These are phyloP conservation scores for Penicillium rolfsii DNA, from an alignment of 2,329 filamentous ascomycete genomes.

Conservation along the genomic window DNA sequence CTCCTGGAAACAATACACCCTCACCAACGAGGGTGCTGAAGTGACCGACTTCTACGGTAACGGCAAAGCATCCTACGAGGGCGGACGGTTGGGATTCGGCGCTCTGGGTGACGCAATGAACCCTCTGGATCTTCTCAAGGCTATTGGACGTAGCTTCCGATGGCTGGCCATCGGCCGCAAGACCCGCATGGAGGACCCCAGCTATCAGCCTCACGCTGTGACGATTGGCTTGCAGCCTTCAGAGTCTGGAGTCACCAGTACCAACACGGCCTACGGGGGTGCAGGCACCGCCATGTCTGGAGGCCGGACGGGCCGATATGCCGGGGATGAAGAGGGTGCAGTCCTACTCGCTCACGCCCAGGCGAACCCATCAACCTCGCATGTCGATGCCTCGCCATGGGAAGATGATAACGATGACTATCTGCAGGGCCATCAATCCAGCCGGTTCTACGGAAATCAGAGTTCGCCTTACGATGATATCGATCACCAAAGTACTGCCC, in stretches of 20 bases:
- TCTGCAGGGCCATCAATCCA: slow-evolving; percentile 19
- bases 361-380: slow-evolving; percentile 37
- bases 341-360: slow-evolving; percentile 46
- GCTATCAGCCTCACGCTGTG: slow-evolving; percentile 39
- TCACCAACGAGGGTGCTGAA: slow-evolving; percentile 50
- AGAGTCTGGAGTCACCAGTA: slow-evolving; percentile 13
- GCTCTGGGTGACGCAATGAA: slow-evolving; percentile 76
- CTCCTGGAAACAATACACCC: slow-evolving; percentile 70
- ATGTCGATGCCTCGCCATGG: slow-evolving; percentile 24
- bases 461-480: slow-evolving; percentile 21
- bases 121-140: slow-evolving; percentile 80
- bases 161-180: slow-evolving; percentile 80
- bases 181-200: slow-evolving; percentile 45
- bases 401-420: slow-evolving; percentile 26
- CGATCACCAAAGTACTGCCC: slow-evolving; percentile 16
- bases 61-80: slow-evolving; percentile 60
- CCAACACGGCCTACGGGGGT: slow-evolving; percentile 35
- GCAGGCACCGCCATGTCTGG: slow-evolving; percentile 28
- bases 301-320: slow-evolving; percentile 32
- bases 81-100: slow-evolving; percentile 65
- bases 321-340: slow-evolving; percentile 41
- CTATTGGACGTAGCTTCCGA: slow-evolving; percentile 72
- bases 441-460: slow-evolving; percentile 19
- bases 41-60: slow-evolving; percentile 47
- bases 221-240: slow-evolving; percentile 36